These are phyloP conservation scores for Mycena crocata DNA, from an alignment of 768 basidiomycete genomes.

Conservation along the genomic window DNA sequence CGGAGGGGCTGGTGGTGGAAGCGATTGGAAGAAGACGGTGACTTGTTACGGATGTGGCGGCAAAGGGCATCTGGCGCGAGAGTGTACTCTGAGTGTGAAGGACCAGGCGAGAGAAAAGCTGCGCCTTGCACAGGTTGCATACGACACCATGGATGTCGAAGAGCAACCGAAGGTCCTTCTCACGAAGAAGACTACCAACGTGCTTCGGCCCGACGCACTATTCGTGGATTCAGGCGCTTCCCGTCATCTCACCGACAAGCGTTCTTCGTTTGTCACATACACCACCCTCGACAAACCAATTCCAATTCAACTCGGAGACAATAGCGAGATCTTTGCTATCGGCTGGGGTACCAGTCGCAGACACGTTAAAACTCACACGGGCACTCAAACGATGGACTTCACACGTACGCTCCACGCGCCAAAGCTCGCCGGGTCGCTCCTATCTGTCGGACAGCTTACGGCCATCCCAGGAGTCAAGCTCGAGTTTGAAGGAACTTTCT, in stretches of 20 bases:
- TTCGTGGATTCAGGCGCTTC: conserved; percentile 6
- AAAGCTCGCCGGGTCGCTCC: not conserved
- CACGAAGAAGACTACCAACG: conserved; percentile 4
- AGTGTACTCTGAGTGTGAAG: not conserved
- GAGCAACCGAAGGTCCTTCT: conserved; percentile 6
- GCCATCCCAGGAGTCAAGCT: conserved; percentile 3
- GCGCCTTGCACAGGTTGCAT: conserved; percentile 3
- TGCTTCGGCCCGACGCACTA: not conserved
- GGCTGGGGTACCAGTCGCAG: not conserved
- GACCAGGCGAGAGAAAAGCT: not conserved
- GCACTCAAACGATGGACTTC: not conserved
- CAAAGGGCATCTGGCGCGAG: not conserved
- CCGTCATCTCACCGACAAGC: not conserved
- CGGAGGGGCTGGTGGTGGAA: not conserved
- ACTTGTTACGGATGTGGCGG: not conserved
- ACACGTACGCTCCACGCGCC: not conserved
- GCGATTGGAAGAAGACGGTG: conserved; percentile 1
- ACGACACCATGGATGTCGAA: not conserved
- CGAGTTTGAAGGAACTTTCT: not conserved
- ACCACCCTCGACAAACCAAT: conserved; percentile 4
- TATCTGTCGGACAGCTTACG: not conserved
- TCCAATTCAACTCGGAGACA: conserved; percentile 7
- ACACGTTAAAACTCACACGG: not conserved
- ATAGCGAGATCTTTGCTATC: not conserved
- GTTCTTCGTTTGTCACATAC: not conserved